These are phyloP conservation scores for Cadophora luteo-olivacea DNA, from an alignment of 2,329 filamentous ascomycete genomes.

Conservation along the genomic window DNA sequence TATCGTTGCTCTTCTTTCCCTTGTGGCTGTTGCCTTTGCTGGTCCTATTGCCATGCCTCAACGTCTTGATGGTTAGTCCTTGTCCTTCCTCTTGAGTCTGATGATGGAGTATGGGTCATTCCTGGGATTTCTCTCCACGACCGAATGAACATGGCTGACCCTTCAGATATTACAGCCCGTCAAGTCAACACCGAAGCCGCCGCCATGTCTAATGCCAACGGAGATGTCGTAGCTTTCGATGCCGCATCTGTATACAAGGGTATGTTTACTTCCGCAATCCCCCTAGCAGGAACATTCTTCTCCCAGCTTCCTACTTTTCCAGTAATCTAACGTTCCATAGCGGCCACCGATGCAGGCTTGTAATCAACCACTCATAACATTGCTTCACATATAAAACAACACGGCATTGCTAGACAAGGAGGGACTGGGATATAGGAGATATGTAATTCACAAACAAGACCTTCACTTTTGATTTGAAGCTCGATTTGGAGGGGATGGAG, in stretches of 20 bases:
- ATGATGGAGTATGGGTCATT: neutral
- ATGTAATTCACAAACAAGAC: constrained; percentile 24
- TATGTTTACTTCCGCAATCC: constrained; percentile 25
- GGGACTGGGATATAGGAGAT: constrained; percentile 15
- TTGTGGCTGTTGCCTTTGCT: constrained; percentile 40
- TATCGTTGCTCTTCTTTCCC: constrained; percentile 38
- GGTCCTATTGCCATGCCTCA: constrained; percentile 33
- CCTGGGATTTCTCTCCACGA: neutral
- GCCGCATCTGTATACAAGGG: constrained; percentile 34
- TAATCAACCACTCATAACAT: constrained; percentile 6
- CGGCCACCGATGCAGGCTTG: constrained; percentile 14
- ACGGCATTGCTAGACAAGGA: constrained; percentile 8
- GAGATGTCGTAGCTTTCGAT: constrained; percentile 39
- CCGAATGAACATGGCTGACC: neutral
- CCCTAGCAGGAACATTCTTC: no score
- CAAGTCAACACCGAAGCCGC: constrained; percentile 31
- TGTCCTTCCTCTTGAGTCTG: neutral
- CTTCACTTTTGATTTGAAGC: constrained; percentile 6
- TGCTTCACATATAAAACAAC: constrained; percentile 1
- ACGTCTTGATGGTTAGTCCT: constrained; percentile 35
- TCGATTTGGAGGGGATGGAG: constrained; percentile 20
- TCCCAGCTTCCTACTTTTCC: neutral
- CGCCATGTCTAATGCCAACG: constrained; percentile 38
- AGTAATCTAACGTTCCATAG: neutral
- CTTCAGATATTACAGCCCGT: constrained; percentile 30